Conservation (phyloP, 345 rosid species). For the Brassica nigra region DNA sequence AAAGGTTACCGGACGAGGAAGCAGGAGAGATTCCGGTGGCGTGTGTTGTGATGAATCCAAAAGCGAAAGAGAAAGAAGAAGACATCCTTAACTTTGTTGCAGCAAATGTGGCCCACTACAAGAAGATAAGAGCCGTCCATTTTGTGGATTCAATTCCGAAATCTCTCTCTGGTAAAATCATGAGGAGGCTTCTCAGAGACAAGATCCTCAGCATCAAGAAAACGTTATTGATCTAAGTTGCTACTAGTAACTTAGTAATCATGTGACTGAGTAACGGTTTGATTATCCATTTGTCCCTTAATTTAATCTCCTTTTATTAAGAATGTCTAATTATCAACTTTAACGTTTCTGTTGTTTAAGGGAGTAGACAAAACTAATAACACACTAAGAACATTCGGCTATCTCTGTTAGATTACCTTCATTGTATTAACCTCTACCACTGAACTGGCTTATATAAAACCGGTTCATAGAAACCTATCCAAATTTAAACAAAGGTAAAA, state of each 20-base stretch:
- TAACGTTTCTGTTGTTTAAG: background rate
- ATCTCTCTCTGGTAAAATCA: conserved; percentile 86
- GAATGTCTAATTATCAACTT: conserved; percentile 5
- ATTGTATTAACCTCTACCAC: background rate
- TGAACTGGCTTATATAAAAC: background rate
- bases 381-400: background rate
- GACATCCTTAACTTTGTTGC: conserved; percentile 72
- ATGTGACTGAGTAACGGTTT: background rate
- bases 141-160: conserved; percentile 85
- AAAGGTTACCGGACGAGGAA: conserved; percentile 85
- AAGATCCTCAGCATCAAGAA: conserved; percentile 47
- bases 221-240: background rate
- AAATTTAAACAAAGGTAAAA: background rate
- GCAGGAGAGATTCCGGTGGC: conserved; percentile 96
- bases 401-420: background rate
- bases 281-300: background rate
- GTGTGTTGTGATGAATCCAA: conserved; percentile 68
- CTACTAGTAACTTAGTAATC: background rate
- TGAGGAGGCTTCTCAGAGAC: conserved; percentile 78
- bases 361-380: background rate
- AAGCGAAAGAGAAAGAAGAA: conserved; percentile 63
- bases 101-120: conserved; percentile 78
- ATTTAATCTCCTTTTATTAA: background rate
- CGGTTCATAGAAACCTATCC: background rate
- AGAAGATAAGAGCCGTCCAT: conserved; percentile 71